These are phyloP conservation scores for Huntiella abstrusa DNA, from an alignment of 2,329 filamentous ascomycete species.

Conservation along the genomic window DNA sequence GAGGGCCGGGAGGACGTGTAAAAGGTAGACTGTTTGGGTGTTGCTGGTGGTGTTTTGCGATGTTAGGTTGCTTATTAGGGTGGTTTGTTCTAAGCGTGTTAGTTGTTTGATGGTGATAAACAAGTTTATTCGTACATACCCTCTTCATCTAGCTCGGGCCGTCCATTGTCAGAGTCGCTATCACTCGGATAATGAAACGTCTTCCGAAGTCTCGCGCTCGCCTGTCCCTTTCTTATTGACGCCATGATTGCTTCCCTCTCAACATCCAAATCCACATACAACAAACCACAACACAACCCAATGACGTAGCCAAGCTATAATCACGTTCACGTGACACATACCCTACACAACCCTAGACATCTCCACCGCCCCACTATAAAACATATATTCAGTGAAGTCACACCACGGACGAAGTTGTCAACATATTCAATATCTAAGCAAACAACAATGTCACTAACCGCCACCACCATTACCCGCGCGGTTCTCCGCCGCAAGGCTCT, in stretches of 20 bases:
- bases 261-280: too few species aligned
- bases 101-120: not conserved
- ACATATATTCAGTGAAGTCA: too few species aligned
- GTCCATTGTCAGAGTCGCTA: constrained; percentile 30
- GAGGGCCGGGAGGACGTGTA: constrained; percentile 41
- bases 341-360: not conserved
- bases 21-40: constrained; percentile 35
- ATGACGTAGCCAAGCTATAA: not conserved
- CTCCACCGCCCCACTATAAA: too few species aligned
- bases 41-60: constrained; percentile 38
- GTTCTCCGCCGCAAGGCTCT: constrained; percentile 6
- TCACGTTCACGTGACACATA: not conserved
- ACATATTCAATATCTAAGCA: too few species aligned
- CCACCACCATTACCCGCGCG: constrained; percentile 9
- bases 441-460: not conserved
- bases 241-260: not conserved
- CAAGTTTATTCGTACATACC: constrained; percentile 23
- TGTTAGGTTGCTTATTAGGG: constrained; percentile 36
- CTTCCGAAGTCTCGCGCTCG: constrained; percentile 44
- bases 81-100: constrained; percentile 38
- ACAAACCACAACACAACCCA: not conserved
- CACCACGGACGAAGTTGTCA: too few species aligned
- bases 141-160: constrained; percentile 56
- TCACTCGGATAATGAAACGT: constrained; percentile 59
- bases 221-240: not conserved